Percentiles rank a stretch among this genome's conserved stretches.
These are phyloP conservation scores for Phytophthora europaea DNA, from an alignment of 352 stramenopile genomes.

Conservation along the genomic window DNA sequence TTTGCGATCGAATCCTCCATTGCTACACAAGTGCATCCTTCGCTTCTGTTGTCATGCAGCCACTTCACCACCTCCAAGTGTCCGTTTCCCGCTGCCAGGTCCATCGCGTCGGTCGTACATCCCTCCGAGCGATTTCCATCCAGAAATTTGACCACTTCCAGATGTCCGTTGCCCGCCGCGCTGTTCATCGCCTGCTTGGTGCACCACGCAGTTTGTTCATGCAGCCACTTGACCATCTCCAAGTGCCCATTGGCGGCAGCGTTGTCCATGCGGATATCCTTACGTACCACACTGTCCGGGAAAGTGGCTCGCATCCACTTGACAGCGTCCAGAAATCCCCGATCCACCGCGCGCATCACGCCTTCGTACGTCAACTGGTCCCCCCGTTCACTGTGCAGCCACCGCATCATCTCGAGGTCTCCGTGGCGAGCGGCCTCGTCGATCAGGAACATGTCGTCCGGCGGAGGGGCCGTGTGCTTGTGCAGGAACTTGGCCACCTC, in stretches of 20 bases:
- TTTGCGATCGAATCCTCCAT: slow-evolving; percentile 21
- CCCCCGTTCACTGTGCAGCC: slow-evolving; percentile 29
- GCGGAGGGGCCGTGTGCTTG: slow-evolving; percentile 21
- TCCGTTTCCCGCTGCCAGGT: slow-evolving; percentile 23
- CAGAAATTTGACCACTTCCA: slow-evolving; percentile 33
- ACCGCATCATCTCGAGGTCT: slow-evolving; percentile 42
- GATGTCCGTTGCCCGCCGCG: slow-evolving; percentile 24
- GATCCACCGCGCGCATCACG: slow-evolving; percentile 33
- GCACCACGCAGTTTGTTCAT: slow-evolving; percentile 27
- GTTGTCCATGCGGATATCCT: slow-evolving; percentile 35
- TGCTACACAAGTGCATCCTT: slow-evolving; percentile 28
- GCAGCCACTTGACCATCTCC: slow-evolving; percentile 39
- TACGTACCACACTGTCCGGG: slow-evolving; percentile 16
- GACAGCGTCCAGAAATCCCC: slow-evolving; percentile 29
- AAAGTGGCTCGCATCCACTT: slow-evolving; percentile 38
- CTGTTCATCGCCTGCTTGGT: slow-evolving; percentile 27
- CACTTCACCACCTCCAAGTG: slow-evolving; percentile 31
- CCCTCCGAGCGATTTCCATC: slow-evolving; percentile 24
- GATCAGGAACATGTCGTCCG: slow-evolving; percentile 35
- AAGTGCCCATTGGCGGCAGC: slow-evolving; percentile 38
- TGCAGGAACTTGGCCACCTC: slow-evolving; percentile 33
- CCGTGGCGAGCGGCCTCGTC: slow-evolving; percentile 41
- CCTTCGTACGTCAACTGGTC: slow-evolving; percentile 37
- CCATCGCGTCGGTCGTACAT: slow-evolving; percentile 26
- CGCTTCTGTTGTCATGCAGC: slow-evolving; percentile 22